Evolutionary conservation across 108 stramenopile species (phyloP), one percentile per base, ranked within the genome.

Genomic region (Hondaea fermentalgiana): DNA sequence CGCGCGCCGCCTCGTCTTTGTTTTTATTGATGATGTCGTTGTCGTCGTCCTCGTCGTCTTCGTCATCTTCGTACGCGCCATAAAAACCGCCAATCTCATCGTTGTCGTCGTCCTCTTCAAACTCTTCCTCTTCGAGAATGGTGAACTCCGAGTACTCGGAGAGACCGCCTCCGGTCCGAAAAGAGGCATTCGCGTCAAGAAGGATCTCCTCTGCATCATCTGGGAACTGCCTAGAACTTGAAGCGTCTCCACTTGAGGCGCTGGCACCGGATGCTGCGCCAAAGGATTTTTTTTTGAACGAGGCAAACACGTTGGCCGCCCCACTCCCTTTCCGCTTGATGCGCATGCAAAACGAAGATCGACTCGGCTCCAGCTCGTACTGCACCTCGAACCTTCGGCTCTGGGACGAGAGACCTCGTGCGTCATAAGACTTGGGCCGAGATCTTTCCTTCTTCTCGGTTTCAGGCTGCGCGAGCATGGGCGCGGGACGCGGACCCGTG

Each of bases 91-190:
- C 19, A 2, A 42, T 42, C 8, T 69, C 64, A 1, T 69, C 64
- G 25, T 69, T 3, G 6, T 53, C 19, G 51, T n/a, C 25, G 76
- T 83, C 76, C 1, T 83, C 76, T 16, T 83, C 76, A 12, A 45
- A 43, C 4, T 83, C 76, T 17, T 83, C 76, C 23, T 83, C 76
- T 23, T 83, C 76, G 19, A 83, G 76, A 35, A 83, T 83, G 8
- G 76, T 83, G 23, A 25, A 83, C 76, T 83, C 76, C 8, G 76
- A 83, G 76, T 83, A 47, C 64, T 69, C 64, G 25, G 64, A 69
- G 64, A 17, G 14, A 23, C 64, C 8, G 12, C 14, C 64, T 8
- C 35, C 25, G 8, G 64, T 23, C 5, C 42, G 25, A 17, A 69
- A 69, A 8, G 64, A 69, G 64, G 10, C 64, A 10, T 42, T 10